phyloP scores from a whole-genome alignment of 371 early-diverging fungal species.

The Catenaria anguillulae region DNA sequence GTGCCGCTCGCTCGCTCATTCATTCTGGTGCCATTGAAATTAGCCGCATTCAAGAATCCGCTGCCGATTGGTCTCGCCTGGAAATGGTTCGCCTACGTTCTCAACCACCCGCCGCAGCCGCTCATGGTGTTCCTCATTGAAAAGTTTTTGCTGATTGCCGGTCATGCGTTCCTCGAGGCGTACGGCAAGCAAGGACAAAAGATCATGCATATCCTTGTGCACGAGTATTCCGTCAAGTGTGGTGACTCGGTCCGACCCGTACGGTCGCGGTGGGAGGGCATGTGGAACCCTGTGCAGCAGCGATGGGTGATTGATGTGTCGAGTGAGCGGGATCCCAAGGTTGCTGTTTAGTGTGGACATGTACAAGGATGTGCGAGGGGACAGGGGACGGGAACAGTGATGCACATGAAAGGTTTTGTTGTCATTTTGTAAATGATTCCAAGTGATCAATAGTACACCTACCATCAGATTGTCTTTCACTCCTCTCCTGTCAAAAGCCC shows the following conservation, averaged over 20 bases:
- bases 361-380: too few species aligned
- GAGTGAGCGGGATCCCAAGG: not conserved
- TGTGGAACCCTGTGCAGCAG: not conserved
- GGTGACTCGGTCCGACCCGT: not conserved
- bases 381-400: too few species aligned
- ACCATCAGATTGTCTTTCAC: too few species aligned
- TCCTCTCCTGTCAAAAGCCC: too few species aligned
- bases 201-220: slow-evolving; percentile 9
- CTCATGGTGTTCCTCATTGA: slow-evolving; percentile 52
- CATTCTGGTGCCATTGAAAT: too few species aligned
- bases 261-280: not conserved
- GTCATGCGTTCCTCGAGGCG: slow-evolving; percentile 14
- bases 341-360: too few species aligned
- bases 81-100: slow-evolving; percentile 63
- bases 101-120: slow-evolving; percentile 52
- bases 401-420: too few species aligned
- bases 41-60: slow-evolving; percentile 20
- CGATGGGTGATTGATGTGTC: not conserved
- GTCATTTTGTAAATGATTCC: too few species aligned
- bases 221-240: not conserved
- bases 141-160: slow-evolving; percentile 45
- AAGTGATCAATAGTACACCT: too few species aligned
- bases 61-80: slow-evolving; percentile 51
- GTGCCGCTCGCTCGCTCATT: too few species aligned
- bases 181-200: slow-evolving; percentile 26